phyloP scores from a whole-genome alignment of 768 basidiomycete genomes.

The Suillus alpinus region DNA sequence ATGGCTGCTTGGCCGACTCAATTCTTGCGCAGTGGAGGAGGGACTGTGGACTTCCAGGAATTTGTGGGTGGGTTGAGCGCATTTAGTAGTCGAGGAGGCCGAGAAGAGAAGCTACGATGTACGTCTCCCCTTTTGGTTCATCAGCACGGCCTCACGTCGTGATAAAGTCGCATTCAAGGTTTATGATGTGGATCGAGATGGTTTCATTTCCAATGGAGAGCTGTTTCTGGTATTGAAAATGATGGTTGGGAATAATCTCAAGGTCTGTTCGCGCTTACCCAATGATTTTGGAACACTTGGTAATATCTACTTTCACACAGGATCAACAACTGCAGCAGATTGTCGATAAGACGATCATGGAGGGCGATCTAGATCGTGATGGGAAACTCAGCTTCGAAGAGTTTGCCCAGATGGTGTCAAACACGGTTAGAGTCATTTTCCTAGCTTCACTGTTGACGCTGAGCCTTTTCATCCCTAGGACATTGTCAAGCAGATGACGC shows the following conservation, averaged over 20 bases:
- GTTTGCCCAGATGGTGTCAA: constrained; percentile 94
- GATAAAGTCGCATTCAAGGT: constrained; percentile 95
- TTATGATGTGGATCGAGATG: constrained; percentile 97
- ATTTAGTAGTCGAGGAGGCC: constrained; percentile 93
- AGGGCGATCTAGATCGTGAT: constrained; percentile 97
- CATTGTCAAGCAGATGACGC: constrained; percentile 98
- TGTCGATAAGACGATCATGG: constrained; percentile 99
- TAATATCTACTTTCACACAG: constrained; percentile 35
- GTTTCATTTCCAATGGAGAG: constrained; percentile 97
- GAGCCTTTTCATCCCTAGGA: constrained; percentile 53
- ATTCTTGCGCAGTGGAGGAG: constrained; percentile 71
- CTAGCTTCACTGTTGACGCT: background rate
- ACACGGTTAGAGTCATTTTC: constrained; percentile 60
- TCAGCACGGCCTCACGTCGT: constrained; percentile 1
- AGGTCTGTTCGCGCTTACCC: constrained; percentile 45
- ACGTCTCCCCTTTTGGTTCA: constrained; percentile 31
- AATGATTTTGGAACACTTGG: no score
- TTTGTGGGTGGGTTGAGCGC: constrained; percentile 98
- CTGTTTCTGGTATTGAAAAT: constrained; percentile 98
- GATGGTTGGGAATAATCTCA: constrained; percentile 99
- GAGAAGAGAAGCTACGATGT: constrained; percentile 97
- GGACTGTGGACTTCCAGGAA: constrained; percentile 98
- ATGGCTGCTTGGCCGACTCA: constrained; percentile 2
- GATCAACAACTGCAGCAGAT: constrained; percentile 99
- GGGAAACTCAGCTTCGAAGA: constrained; percentile 97